Conservation (phyloP, 305 asterid species). For the Nicotiana rustica region DNA sequence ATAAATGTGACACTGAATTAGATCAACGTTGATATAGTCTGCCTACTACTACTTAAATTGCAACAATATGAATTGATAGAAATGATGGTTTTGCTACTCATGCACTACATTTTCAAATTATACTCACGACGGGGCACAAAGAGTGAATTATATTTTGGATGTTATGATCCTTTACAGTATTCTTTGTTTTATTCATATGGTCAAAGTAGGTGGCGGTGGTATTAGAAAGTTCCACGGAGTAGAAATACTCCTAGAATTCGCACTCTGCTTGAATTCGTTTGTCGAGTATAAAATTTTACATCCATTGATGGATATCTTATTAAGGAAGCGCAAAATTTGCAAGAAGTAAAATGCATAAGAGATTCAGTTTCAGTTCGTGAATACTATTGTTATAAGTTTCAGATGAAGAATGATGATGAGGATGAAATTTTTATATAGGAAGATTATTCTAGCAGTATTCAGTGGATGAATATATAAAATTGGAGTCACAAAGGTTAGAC, state of each 20-base stretch:
- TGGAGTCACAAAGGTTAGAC: no score
- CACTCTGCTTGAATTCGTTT: neutral
- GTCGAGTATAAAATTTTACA: neutral
- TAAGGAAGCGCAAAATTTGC: neutral
- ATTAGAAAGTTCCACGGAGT: neutral
- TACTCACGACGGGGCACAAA: neutral
- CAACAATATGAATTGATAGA: neutral
- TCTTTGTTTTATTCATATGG: slow-evolving; percentile 13
- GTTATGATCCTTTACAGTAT: slow-evolving; percentile 39
- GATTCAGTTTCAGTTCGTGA: neutral
- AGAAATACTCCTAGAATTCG: neutral
- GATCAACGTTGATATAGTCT: slow-evolving; percentile 22
- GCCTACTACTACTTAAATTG: neutral
- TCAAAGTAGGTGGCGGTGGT: slow-evolving; percentile 13
- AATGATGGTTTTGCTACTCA: neutral
- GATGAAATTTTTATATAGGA: neutral
- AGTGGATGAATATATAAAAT: no score
- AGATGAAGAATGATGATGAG: neutral
- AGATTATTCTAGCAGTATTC: neutral
- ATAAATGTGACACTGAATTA: neutral
- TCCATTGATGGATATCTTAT: neutral
- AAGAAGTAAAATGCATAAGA: neutral
- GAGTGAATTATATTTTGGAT: slow-evolving; percentile 1
- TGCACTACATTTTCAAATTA: neutral
- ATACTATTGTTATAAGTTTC: neutral